Base-by-base conservation (phyloP, 371 early-diverging fungal genomes). In the Syncephalis fuscata region DNA sequence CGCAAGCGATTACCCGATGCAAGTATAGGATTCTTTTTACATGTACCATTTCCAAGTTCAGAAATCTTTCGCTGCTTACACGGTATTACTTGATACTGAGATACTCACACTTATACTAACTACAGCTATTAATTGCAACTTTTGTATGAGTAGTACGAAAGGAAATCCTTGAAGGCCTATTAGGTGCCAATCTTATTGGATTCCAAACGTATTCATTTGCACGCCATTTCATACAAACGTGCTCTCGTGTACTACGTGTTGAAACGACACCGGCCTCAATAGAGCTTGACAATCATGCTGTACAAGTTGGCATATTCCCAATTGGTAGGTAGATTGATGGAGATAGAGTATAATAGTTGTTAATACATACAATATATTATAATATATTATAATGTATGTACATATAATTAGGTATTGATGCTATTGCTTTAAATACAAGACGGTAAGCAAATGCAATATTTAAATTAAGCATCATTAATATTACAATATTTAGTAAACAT, bases 11-110 rank as follows among this genome's bases (percentile, higher is more conserved):
- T 85, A 4, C 88, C 88, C 5, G 59, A 68, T 46, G 84, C 91
- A 1, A 78, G 75, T 27, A 85, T 99, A 46, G 98, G 94, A 2
- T 83, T 98, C 54, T 96, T 97, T 62, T 63, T 98, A 32, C 98
- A 97, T 63, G 82, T 89, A 26, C 92, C 94, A 2, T 98, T 98
- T 66, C 97, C 98, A 21, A 80, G 80, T 59, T 82, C 85, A 11
- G 91, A 89, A 62, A 67, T 92, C 27, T 92, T 98, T 62, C 70
- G 88, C 16, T 84, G 88, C 51, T 66, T 92, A 43, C 84, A 86
- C 17, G 70, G 82, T 77, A 74, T 73, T 82, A 9, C 46, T 44
- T 26, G 32, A 48, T 48, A 32, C n/a, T n/a, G n/a, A n/a, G n/a
- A n/a, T n/a, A n/a, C n/a, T n/a, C n/a, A n/a, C n/a, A n/a, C n/a